phyloP scores from a whole-genome alignment of 352 stramenopile species.

The Phytophthora pinifolia region DNA sequence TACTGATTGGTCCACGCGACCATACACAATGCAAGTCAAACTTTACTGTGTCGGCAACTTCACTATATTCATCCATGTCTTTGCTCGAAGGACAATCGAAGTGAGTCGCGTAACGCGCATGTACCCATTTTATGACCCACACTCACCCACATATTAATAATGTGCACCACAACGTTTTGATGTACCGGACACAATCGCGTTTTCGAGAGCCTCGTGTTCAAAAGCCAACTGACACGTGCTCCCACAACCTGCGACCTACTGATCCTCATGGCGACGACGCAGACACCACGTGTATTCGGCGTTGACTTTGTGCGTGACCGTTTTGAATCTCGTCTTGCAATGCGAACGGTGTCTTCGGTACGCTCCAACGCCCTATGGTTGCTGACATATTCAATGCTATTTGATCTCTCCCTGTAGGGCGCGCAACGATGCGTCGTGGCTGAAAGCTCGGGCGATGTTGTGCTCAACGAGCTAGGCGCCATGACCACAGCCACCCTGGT shows the following conservation, averaged over 20 bases:
- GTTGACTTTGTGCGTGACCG: conserved; percentile 70
- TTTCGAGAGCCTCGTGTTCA: conserved; percentile 16
- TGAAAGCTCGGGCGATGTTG: conserved; percentile 68
- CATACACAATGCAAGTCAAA: no score
- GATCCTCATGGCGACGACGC: conserved; percentile 29
- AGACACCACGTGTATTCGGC: conserved; percentile 55
- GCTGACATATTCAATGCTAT: conserved; percentile 10
- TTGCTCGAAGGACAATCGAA: conserved; percentile 10
- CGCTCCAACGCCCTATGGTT: conserved; percentile 1
- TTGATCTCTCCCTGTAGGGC: conserved; percentile 35
- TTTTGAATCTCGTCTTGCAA: neutral
- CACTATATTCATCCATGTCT: no score
- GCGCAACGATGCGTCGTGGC: conserved; percentile 80
- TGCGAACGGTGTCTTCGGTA: conserved; percentile 2
- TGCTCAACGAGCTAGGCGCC: conserved; percentile 88
- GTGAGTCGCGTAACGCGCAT: neutral
- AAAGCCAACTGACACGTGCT: neutral
- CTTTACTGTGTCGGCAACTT: no score
- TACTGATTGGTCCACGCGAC: no score
- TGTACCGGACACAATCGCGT: conserved; percentile 22
- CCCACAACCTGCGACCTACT: conserved; percentile 21
- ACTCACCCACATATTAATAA: neutral
- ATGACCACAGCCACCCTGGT: conserved; percentile 88
- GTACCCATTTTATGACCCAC: conserved; percentile 4
- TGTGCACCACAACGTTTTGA: conserved; percentile 5